Base-by-base conservation (phyloP, 495 filamentous ascomycete species). In the Penicillium simplicissimum region DNA sequence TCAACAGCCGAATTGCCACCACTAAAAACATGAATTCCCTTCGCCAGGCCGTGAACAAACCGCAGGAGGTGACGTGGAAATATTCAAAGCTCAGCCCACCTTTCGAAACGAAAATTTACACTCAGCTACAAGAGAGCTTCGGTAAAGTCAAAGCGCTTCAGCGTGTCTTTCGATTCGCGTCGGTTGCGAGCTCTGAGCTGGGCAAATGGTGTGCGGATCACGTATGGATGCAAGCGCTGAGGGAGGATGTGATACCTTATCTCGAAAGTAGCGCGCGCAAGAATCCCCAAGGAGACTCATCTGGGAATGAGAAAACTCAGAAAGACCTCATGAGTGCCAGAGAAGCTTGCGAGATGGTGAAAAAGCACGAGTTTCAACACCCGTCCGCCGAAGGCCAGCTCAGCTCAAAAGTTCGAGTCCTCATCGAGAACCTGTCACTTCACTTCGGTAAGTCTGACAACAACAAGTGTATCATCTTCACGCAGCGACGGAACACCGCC, bases 141-240 rank as follows among this genome's bases (percentile, higher is more conserved):
- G 85, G 85, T 1, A 73, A 85, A 21, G 76, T 92, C 6, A 62
- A 71, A 2, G 69, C 79, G 1, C 84, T 98, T 47, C 67, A 74
- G 21, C 84, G 81, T 42, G 72, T 87, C 1, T 89, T 93, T 42
- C 58, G 67, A 28, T 88, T 83, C 62, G 74, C 88, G 2, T 82
- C 71, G 42, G 65, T 79, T 35, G 86, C 87, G 19, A 84, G 80
- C 34, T 80, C 87, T 14, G 84, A 96, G 62, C 77, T 98, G 11
- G 93, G 95, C 8, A 72, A 79, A 25, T 99, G 95, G 95, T 90
- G 88, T 63, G 84, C 92, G n/a, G 94, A 99, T 71, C 77, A 84
- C 28, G 83, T 89, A 43, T 97, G 94, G 92, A 74, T 77, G 25
- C 82, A 89, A 51, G 86, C 86, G n/a, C 76, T 97, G 8, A 77